A percentile compares a stretch with the other conserved stretches of the same genome.
Conservation (phyloP, 2,329 filamentous ascomycete species). For the Ascomycota sp. region DNA sequence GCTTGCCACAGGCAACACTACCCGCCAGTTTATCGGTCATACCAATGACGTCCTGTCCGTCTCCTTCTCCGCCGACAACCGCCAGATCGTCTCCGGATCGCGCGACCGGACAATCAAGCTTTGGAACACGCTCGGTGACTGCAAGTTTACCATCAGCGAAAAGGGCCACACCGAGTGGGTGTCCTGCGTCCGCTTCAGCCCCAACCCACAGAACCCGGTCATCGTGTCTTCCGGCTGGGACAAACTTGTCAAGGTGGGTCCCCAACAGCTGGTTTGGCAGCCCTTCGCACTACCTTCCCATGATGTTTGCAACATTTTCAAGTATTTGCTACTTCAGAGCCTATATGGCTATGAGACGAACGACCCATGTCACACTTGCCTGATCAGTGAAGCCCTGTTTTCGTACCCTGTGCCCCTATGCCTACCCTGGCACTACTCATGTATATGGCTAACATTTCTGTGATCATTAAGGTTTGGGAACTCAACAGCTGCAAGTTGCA, state of each 20-base stretch:
- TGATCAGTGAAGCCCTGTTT: neutral
- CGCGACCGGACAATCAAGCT: conserved; percentile 99
- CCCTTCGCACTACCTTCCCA: conserved; percentile 18
- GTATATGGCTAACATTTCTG: no score
- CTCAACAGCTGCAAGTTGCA: conserved; percentile 97
- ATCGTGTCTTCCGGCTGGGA: conserved; percentile 98
- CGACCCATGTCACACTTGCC: conserved; percentile 49
- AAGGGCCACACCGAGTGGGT: conserved; percentile 99
- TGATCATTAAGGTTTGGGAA: conserved; percentile 65
- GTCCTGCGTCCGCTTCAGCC: conserved; percentile 97
- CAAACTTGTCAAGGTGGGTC: conserved; percentile 97
- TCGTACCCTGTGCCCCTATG: no score
- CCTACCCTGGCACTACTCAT: no score
- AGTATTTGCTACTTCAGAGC: conserved; percentile 99
- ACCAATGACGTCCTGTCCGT: conserved; percentile 98
- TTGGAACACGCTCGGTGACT: conserved; percentile 99
- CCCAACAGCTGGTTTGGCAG: conserved; percentile 1
- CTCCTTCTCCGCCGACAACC: conserved; percentile 99
- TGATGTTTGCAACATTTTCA: conserved; percentile 68
- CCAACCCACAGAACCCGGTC: conserved; percentile 99
- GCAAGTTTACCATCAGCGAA: conserved; percentile 99
- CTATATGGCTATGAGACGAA: conserved; percentile 85
- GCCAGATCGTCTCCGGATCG: conserved; percentile 96
- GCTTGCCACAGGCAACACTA: conserved; percentile 90
- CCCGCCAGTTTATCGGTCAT: conserved; percentile 95